A percentile compares a stretch with the other conserved stretches of the same genome.
phyloP scores from a whole-genome alignment of 1,139 yeast genomes.

The Taphrina pruni region DNA sequence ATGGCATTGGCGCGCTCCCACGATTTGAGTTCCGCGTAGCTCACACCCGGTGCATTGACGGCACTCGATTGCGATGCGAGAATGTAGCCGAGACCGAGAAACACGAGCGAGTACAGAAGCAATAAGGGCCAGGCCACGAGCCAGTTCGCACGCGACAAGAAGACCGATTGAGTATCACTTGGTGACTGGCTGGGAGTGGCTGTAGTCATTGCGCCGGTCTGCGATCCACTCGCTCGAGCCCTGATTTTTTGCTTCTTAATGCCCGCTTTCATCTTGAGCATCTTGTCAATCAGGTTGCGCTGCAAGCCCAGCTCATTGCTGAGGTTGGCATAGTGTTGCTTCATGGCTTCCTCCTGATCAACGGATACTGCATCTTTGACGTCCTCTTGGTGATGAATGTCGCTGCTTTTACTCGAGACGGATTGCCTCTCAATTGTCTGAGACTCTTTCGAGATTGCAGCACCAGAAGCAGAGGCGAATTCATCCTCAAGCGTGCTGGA shows the following conservation, averaged over 20 bases:
- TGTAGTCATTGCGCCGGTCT: not conserved
- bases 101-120: conserved; percentile 8
- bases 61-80: conserved; percentile 4
- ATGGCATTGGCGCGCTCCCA: conserved; percentile 32
- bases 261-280: conserved; percentile 17
- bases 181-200: not conserved
- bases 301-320: conserved; percentile 29
- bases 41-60: conserved; percentile 29
- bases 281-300: conserved; percentile 18
- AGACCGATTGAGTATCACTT: not conserved
- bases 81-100: conserved; percentile 20
- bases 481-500: not conserved
- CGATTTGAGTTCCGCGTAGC: conserved; percentile 31
- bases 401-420: not conserved
- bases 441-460: not conserved
- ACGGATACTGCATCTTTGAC: not conserved
- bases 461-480: not conserved
- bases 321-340: conserved; percentile 23
- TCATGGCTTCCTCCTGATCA: conserved; percentile 12
- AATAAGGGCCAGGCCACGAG: conserved; percentile 12
- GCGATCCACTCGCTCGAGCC: not conserved
- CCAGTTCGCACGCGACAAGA: not conserved
- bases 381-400: not conserved
- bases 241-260: conserved; percentile 8
- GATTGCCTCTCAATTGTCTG: not conserved